Percentiles rank a stretch among this genome's conserved stretches.
These are phyloP conservation scores for Coemansia biformis DNA, from an alignment of 192 early-diverging fungal species.

Conservation along the genomic window DNA sequence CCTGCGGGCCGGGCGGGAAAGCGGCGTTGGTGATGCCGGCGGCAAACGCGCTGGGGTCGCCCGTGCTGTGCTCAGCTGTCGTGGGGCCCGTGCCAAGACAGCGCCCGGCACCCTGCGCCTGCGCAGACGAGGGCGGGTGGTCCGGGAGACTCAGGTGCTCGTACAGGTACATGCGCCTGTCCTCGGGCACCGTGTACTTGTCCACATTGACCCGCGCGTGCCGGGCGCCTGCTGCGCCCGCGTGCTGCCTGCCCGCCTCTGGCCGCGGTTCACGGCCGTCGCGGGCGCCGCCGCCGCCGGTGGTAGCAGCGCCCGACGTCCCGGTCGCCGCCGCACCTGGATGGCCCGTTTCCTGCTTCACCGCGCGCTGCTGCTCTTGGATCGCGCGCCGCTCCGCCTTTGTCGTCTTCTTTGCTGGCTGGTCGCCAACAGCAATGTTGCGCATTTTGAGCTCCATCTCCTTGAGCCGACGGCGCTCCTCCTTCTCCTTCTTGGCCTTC, in stretches of 20 bases:
- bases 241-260: constrained; percentile 1
- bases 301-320: constrained; percentile 5
- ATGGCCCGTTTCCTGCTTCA: constrained; percentile 51
- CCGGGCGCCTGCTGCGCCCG: not conserved
- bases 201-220: constrained; percentile 19
- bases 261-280: constrained; percentile 1
- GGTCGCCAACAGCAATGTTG: constrained; percentile 19
- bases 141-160: constrained; percentile 36
- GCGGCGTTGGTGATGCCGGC: constrained; percentile 38
- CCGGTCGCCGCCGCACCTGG: constrained; percentile 11
- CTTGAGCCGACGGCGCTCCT: constrained; percentile 36
- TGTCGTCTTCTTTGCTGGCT: constrained; percentile 59
- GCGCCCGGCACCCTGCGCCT: constrained; percentile 17
- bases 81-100: constrained; percentile 10
- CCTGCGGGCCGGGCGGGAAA: constrained; percentile 43
- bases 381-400: constrained; percentile 84
- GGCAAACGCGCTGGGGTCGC: constrained; percentile 20
- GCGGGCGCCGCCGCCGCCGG: constrained; percentile 4
- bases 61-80: constrained; percentile 18
- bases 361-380: constrained; percentile 80
- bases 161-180: constrained; percentile 50
- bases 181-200: constrained; percentile 26
- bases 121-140: constrained; percentile 40
- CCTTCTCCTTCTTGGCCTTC: constrained; percentile 22
- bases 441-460: constrained; percentile 29